phyloP scores from a whole-genome alignment of 768 basidiomycete species.

The Botryobasidium botryosum region DNA sequence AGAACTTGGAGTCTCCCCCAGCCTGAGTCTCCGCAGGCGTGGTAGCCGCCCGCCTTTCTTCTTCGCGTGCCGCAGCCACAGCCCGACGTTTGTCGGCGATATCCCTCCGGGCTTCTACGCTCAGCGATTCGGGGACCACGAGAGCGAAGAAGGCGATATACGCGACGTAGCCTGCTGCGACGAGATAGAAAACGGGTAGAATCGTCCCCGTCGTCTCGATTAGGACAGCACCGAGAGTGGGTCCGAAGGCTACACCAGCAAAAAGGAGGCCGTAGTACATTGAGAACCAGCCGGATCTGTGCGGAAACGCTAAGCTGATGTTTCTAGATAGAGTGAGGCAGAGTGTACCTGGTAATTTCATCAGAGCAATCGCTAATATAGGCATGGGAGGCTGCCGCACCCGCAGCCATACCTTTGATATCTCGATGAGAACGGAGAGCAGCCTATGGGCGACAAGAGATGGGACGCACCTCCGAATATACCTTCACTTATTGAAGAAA shows the following conservation, averaged over 20 bases:
- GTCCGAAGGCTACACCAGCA: constrained; percentile 61
- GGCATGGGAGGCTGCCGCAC: constrained; percentile 37
- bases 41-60: constrained; percentile 1
- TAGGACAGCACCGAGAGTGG: constrained; percentile 48
- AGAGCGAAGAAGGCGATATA: constrained; percentile 36
- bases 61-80: neutral
- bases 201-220: constrained; percentile 37
- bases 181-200: constrained; percentile 57
- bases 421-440: constrained; percentile 16
- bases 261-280: constrained; percentile 50
- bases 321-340: neutral
- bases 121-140: constrained; percentile 65
- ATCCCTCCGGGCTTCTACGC: constrained; percentile 29
- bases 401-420: constrained; percentile 31
- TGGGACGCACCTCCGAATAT: constrained; percentile 43
- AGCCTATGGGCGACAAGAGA: constrained; percentile 4
- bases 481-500: constrained; percentile 53
- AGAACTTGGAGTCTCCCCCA: constrained; percentile 1
- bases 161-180: constrained; percentile 31
- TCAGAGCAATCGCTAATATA: constrained; percentile 55
- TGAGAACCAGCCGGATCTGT: constrained; percentile 49
- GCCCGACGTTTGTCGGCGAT: constrained; percentile 20
- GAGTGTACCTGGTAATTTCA: constrained; percentile 33
- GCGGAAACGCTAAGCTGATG: too few species aligned
- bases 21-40: neutral